Conservation (phyloP, 805 yeast species). For the Teunomyces pallodes region DNA sequence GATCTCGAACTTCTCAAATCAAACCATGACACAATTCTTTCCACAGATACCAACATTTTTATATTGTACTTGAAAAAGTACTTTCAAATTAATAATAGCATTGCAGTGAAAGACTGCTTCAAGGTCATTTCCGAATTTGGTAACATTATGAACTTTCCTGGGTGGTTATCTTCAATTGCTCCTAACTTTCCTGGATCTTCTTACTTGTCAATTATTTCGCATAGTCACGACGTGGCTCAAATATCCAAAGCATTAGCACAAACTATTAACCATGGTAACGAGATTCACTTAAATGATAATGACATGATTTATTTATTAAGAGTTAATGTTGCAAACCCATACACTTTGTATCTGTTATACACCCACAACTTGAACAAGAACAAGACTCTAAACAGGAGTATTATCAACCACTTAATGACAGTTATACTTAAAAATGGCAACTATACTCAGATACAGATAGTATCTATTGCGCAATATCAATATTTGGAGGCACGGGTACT, state of each 20-base stretch:
- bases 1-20: neutral
- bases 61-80: constrained; percentile 7
- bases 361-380: constrained; percentile 4
- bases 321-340: constrained; percentile 6
- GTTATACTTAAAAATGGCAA: constrained; percentile 2
- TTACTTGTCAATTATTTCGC: neutral
- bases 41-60: constrained; percentile 1
- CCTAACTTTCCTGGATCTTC: constrained; percentile 1
- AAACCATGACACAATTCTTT: neutral
- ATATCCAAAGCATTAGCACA: constrained; percentile 2
- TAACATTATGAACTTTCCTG: constrained; percentile 7
- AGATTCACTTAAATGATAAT: constrained; percentile 5
- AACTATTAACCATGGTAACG: neutral
- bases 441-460: neutral
- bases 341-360: constrained; percentile 9
- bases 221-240: neutral
- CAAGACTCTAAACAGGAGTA: constrained; percentile 6
- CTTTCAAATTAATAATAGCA: constrained; percentile 2
- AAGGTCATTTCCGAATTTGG: neutral
- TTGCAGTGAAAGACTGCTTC: neutral
- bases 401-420: constrained; percentile 8
- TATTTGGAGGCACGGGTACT: constrained; percentile 8
- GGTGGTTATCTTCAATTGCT: constrained; percentile 10
- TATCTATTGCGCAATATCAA: constrained; percentile 1
- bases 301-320: constrained; percentile 9